These are phyloP conservation scores for Bombardia bombarda DNA, from an alignment of 495 filamentous ascomycete genomes.

Conservation along the genomic window DNA sequence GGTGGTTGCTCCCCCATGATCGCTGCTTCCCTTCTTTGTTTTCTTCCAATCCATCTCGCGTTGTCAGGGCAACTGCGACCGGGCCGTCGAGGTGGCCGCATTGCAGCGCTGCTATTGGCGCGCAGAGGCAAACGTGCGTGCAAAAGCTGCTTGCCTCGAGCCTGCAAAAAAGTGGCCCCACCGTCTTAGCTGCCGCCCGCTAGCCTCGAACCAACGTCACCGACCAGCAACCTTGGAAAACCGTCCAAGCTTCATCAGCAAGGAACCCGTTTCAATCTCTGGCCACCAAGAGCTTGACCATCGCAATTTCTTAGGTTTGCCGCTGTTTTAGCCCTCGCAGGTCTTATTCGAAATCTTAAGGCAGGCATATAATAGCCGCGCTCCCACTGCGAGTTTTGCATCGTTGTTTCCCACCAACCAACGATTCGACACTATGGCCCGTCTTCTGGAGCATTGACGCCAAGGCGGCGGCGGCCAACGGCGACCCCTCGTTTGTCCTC, in stretches of 20 bases:
- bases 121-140: too few relatives aligned
- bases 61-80: conserved; percentile 11
- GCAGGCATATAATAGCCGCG: neutral
- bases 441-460: neutral
- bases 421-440: neutral
- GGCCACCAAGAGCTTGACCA: too few relatives aligned
- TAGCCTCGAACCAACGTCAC: conserved; percentile 7
- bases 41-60: conserved; percentile 7
- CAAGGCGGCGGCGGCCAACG: neutral
- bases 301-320: neutral
- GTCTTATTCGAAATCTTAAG: neutral
- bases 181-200: conserved; percentile 1
- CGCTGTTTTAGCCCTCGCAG: neutral
- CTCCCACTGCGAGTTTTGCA: neutral
- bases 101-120: neutral
- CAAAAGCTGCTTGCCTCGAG: too few relatives aligned
- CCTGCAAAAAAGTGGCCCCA: conserved; percentile 5
- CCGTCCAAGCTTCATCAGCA: neutral
- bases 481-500: neutral
- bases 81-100: neutral
- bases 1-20: conserved; percentile 5
- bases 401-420: neutral
- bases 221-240: conserved; percentile 2
- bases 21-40: conserved; percentile 15
- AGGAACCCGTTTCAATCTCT: too few relatives aligned